A percentile compares a stretch with the other conserved stretches of the same genome.
Evolutionary conservation across 768 basidiomycete genomes (phyloP).

Genomic region (Lactifluus hygrophoroides): DNA sequence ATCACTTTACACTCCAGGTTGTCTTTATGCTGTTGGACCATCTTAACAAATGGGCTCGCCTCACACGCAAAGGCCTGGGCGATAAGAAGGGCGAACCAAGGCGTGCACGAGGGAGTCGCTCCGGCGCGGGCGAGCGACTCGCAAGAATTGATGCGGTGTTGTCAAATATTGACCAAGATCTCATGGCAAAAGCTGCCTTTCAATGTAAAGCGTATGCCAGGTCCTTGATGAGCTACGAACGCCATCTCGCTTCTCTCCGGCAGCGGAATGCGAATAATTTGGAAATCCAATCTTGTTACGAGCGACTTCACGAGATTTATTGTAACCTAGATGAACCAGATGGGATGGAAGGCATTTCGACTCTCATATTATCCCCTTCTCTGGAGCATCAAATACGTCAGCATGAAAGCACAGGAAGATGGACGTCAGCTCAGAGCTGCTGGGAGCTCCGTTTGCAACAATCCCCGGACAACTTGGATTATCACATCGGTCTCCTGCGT

Average conservation of each 20-base stretch:
- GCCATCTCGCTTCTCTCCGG: constrained; percentile 53
- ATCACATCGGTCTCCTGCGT: constrained; percentile 81
- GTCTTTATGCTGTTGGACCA: constrained; percentile 95
- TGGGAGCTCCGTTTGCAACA: constrained; percentile 95
- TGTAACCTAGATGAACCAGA: constrained; percentile 95
- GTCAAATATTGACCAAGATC: constrained; percentile 71
- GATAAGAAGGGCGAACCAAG: constrained; percentile 43
- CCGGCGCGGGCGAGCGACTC: constrained; percentile 50
- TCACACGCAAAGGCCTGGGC: constrained; percentile 52
- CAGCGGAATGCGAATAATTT: constrained; percentile 31
- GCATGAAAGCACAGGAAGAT: constrained; percentile 92
- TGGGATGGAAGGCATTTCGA: constrained; percentile 97
- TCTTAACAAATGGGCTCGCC: constrained; percentile 80
- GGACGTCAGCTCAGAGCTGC: constrained; percentile 98
- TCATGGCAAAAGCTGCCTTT: constrained; percentile 91
- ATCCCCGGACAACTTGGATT: constrained; percentile 79
- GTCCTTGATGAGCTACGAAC: constrained; percentile 91
- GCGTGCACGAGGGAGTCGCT: constrained; percentile 36
- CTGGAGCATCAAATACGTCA: constrained; percentile 95
- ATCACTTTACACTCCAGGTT: constrained; percentile 40
- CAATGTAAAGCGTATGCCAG: constrained; percentile 92
- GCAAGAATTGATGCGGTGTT: constrained; percentile 71
- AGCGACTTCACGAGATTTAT: constrained; percentile 92
- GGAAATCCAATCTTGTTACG: constrained; percentile 67
- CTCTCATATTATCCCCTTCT: constrained; percentile 78